phyloP scores from a whole-genome alignment of 2,329 filamentous ascomycete species.

The Aureobasidium musti region DNA sequence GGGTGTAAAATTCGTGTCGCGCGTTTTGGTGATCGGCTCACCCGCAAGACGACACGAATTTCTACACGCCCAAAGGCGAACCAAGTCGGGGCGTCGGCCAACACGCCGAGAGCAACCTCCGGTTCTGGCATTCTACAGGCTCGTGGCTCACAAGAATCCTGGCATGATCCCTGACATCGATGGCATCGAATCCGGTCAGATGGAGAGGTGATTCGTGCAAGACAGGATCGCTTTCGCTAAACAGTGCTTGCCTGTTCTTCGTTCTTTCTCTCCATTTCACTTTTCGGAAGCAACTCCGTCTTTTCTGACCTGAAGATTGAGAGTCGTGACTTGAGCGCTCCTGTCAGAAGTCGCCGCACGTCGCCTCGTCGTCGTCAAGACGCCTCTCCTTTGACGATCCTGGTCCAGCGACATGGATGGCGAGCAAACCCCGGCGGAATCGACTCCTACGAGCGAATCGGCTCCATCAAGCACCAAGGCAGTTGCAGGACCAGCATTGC shows the following conservation, averaged over 20 bases:
- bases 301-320: neutral
- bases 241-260: neutral
- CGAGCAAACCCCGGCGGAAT: neutral
- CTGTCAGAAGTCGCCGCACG: constrained; percentile 2
- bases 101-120: neutral
- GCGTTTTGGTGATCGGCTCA: no score
- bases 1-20: no score
- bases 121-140: neutral
- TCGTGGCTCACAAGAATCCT: neutral
- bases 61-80: neutral
- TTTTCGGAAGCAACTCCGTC: constrained; percentile 1
- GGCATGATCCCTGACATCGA: neutral
- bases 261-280: neutral
- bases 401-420: neutral
- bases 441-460: neutral
- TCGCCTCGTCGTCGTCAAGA: neutral
- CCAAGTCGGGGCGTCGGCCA: neutral
- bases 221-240: neutral
- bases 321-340: neutral
- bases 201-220: neutral
- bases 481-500: neutral
- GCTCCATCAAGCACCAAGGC: neutral
- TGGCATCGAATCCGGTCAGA: neutral
- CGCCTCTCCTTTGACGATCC: neutral
- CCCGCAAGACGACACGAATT: no score